Base-by-base conservation (phyloP, 75 land plant species). In the Sequoia sempervirens region DNA sequence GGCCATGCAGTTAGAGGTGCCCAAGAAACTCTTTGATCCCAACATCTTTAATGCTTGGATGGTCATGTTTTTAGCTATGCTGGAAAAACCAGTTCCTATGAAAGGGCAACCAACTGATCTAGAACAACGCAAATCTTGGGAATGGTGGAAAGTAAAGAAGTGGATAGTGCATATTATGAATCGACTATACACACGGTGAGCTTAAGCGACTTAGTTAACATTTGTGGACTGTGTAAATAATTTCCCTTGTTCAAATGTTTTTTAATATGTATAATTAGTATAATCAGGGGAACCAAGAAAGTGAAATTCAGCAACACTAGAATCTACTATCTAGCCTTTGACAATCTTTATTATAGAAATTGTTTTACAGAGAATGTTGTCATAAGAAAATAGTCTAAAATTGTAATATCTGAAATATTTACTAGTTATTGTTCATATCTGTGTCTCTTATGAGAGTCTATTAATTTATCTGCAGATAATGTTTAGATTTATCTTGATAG, bases 61-160 rank as follows among this genome's bases (percentile, higher is more conserved):
- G 99, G 46, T 87, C 45, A 83, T 95, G 50, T 97, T 97, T 87
- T 86, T 94, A 81, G 92, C 87, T 84, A 84, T 97, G 56, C 56
- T 97, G 87, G 99, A 97, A 88, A 95, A 95, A 82, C 95, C 98
- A 83, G 98, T 97, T 1, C 99, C 99, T 34, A 18, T 85, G 1
- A 96, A 94, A 83, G 98, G 99, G 20, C 96, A 97, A 80, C 99
- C 99, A 56, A 79, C 90, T 80, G 99, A 97, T 83, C 95, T 95
- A 14, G 99, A 96, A 73, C 88, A 78, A 50, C 92, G 98, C 40
- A 97, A 96, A 83, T 86, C 92, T 17, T 97, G 99, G 99, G 95
- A 98, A 43, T 97, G 99, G 99, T 97, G 99, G 99, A 97, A 97
- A 87, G 99, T 97, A 80, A 97, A 97, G 70, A 97, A 97, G 87